Percentiles rank a stretch among this genome's conserved stretches.
phyloP scores from a whole-genome alignment of 73 alveolate genomes.

The Stentor coeruleus region DNA sequence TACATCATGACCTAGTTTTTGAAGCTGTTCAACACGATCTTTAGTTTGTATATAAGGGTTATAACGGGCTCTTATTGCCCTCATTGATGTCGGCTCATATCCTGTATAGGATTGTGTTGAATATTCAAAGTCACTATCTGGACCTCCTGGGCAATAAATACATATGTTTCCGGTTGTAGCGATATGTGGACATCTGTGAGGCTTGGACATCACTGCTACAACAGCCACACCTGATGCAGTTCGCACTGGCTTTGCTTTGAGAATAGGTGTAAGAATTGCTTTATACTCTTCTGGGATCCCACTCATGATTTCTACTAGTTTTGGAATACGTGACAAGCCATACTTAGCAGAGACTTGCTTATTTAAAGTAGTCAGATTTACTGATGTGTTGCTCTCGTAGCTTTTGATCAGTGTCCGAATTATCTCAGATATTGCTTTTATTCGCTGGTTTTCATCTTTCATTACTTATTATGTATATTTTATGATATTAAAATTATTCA shows the following conservation, averaged over 20 bases:
- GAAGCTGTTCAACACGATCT: conserved; percentile 94
- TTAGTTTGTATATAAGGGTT: conserved; percentile 93
- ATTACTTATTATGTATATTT: conserved; percentile 1
- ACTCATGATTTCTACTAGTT: conserved; percentile 90
- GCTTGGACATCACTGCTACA: conserved; percentile 98
- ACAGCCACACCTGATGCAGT: conserved; percentile 99
- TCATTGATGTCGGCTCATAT: conserved; percentile 98
- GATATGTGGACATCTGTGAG: conserved; percentile 99
- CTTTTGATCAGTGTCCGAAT: background rate
- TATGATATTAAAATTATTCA: too few species aligned
- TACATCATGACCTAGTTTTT: conserved; percentile 97
- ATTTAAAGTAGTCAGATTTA: background rate
- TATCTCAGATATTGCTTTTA: conserved; percentile 18
- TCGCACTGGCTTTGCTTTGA: conserved; percentile 95
- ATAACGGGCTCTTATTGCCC: conserved; percentile 98
- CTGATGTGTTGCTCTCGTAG: background rate
- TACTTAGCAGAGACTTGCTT: conserved; percentile 67
- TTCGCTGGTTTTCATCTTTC: conserved; percentile 15
- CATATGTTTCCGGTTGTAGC: conserved; percentile 97
- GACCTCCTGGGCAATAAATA: conserved; percentile 99
- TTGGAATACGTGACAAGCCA: conserved; percentile 86
- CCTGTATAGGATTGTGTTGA: conserved; percentile 97
- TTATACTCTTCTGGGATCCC: conserved; percentile 94
- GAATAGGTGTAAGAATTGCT: conserved; percentile 83
- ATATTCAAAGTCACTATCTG: conserved; percentile 97